phyloP scores from a whole-genome alignment of 2,329 filamentous ascomycete species.

The Cladobotryum protrusum region DNA sequence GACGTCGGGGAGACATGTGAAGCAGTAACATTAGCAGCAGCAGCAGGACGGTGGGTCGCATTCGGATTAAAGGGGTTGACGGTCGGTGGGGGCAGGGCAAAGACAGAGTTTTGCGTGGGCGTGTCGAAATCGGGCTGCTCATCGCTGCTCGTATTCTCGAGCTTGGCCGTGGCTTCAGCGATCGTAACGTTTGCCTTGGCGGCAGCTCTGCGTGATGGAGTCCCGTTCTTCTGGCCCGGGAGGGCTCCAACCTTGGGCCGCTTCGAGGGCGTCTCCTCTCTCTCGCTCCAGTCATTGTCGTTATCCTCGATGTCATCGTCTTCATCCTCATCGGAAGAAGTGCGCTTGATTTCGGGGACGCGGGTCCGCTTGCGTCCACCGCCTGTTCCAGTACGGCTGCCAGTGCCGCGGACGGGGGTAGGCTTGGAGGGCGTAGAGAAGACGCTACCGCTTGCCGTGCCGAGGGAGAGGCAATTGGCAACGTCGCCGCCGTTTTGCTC shows the following conservation, averaged over 20 bases:
- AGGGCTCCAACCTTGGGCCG: constrained; percentile 20
- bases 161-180: constrained; percentile 22
- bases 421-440: constrained; percentile 26
- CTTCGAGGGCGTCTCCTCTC: constrained; percentile 34
- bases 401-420: constrained; percentile 9
- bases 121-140: constrained; percentile 19
- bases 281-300: constrained; percentile 25
- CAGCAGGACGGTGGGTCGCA: background rate
- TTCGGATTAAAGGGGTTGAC: too few species aligned
- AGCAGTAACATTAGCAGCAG: constrained; percentile 2
- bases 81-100: background rate
- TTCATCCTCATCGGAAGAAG: constrained; percentile 21
- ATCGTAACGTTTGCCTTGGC: constrained; percentile 29
- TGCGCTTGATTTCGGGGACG: constrained; percentile 22
- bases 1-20: constrained; percentile 10
- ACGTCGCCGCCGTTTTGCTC: constrained; percentile 42
- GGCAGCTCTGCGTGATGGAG: constrained; percentile 27
- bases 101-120: background rate
- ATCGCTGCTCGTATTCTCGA: constrained; percentile 23
- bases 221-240: constrained; percentile 19
- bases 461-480: constrained; percentile 30
- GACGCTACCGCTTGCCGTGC: constrained; percentile 12
- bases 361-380: constrained; percentile 22
- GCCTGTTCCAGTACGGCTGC: constrained; percentile 20
- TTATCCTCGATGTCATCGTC: constrained; percentile 23